These are phyloP conservation scores for Neodidymelliopsis sp. DNA, from an alignment of 2,329 filamentous ascomycete species.

Conservation along the genomic window DNA sequence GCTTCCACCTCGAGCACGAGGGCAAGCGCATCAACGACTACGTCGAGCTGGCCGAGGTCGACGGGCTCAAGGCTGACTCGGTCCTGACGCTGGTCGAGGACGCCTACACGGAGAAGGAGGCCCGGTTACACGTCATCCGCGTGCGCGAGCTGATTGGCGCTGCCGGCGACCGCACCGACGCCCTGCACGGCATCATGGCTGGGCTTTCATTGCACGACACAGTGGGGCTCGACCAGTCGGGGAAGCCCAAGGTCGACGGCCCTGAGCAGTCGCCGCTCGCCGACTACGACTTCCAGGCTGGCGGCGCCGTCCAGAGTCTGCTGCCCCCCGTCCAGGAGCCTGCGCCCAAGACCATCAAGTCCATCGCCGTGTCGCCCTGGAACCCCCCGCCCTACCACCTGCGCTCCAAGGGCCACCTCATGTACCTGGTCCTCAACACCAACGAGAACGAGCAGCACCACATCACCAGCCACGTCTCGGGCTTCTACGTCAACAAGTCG, in stretches of 20 bases:
- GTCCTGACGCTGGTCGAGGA: slow-evolving; percentile 87
- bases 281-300: slow-evolving; percentile 78
- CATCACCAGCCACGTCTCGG: slow-evolving; percentile 90
- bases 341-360: slow-evolving; percentile 89
- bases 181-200: slow-evolving; percentile 82
- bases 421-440: slow-evolving; percentile 88
- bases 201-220: slow-evolving; percentile 88
- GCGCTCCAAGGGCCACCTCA: slow-evolving; percentile 87
- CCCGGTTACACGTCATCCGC: slow-evolving; percentile 89
- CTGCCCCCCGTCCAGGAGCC: slow-evolving; percentile 70
- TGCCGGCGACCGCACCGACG: slow-evolving; percentile 85
- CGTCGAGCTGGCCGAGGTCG: slow-evolving; percentile 87
- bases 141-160: slow-evolving; percentile 93
- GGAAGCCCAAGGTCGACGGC: slow-evolving; percentile 40
- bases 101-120: slow-evolving; percentile 98
- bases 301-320: slow-evolving; percentile 73
- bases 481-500: slow-evolving; percentile 97
- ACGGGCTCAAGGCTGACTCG: slow-evolving; percentile 77
- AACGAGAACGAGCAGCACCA: slow-evolving; percentile 95
- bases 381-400: slow-evolving; percentile 94
- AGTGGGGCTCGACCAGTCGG: slow-evolving; percentile 60
- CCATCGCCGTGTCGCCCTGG: slow-evolving; percentile 88
- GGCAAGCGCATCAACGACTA: slow-evolving; percentile 94
- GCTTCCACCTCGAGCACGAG: slow-evolving; percentile 95
- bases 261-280: slow-evolving; percentile 55